A percentile compares a stretch with the other conserved stretches of the same genome.
These are phyloP conservation scores for Lippia alba DNA, from an alignment of 305 asterid species.

Conservation along the genomic window DNA sequence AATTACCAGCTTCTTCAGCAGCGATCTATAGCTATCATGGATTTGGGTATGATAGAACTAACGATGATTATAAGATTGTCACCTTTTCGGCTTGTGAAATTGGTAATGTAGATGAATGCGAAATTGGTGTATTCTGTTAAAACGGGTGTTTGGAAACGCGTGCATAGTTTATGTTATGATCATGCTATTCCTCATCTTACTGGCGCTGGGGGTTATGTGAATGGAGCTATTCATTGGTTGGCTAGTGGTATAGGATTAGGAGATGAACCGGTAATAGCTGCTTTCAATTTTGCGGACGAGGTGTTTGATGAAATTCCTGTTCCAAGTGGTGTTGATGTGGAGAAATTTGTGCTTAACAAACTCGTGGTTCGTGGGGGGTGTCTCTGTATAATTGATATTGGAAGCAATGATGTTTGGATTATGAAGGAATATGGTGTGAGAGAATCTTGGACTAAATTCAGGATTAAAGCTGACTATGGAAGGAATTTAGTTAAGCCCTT, in stretches of 20 bases:
- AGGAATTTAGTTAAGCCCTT: constrained; percentile 35
- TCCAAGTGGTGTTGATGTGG: constrained; percentile 36
- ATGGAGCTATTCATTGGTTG: constrained; percentile 61
- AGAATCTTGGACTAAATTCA: constrained; percentile 47
- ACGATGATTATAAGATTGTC: constrained; percentile 61
- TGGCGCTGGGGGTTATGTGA: constrained; percentile 42
- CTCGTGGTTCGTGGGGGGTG: constrained; percentile 47
- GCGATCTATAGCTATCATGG: constrained; percentile 44
- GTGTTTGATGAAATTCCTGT: constrained; percentile 43
- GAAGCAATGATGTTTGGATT: constrained; percentile 43
- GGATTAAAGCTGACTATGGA: background rate
- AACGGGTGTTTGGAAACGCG: constrained; percentile 51
- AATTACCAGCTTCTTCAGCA: constrained; percentile 36
- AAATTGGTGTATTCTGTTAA: constrained; percentile 40
- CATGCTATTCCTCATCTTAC: constrained; percentile 38
- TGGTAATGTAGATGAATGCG: constrained; percentile 37
- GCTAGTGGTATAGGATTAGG: constrained; percentile 27
- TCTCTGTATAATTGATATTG: constrained; percentile 44
- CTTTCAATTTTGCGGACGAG: constrained; percentile 44
- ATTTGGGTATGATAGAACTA: constrained; percentile 51
- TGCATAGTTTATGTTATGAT: constrained; percentile 45
- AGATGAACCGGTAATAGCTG: constrained; percentile 40
- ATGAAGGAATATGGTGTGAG: constrained; percentile 56
- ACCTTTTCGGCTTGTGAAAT: constrained; percentile 40
- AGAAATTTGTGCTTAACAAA: constrained; percentile 18